Conservation (phyloP, 164 flowering plant species). For the Stephania yunnanensis region DNA sequence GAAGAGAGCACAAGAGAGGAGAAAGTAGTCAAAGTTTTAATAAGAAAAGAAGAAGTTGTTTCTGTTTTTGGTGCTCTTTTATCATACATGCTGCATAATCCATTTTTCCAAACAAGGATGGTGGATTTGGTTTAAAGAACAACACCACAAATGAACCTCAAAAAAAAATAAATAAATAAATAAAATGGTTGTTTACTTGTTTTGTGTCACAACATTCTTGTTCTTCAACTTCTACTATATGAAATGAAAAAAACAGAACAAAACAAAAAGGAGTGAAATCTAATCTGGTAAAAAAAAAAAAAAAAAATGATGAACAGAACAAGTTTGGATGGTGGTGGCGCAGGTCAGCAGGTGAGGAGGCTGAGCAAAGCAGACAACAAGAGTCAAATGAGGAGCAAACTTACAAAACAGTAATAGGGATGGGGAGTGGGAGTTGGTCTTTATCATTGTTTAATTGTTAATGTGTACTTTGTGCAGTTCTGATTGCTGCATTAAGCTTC, state of each 20-base stretch:
- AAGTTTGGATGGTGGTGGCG: background rate
- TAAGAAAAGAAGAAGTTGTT: background rate
- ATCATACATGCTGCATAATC: background rate
- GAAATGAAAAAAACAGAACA: background rate
- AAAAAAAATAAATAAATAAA: background rate
- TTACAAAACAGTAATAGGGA: background rate
- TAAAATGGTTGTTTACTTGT: background rate
- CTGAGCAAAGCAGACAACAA: slow-evolving; percentile 13
- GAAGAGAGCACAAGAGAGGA: background rate
- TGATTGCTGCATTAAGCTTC: background rate
- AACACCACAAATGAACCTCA: background rate
- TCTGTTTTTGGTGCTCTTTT: background rate
- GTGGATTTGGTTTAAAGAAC: background rate
- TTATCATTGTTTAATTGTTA: background rate
- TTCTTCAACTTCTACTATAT: background rate
- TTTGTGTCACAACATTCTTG: background rate
- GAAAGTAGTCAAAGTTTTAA: background rate
- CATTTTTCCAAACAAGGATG: background rate
- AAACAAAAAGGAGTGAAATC: background rate
- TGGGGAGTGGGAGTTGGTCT: background rate
- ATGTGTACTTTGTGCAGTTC: background rate
- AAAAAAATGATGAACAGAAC: background rate
- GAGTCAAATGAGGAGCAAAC: slow-evolving; percentile 17
- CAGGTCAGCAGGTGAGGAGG: slow-evolving; percentile 1
- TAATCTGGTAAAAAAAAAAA: background rate